Evolutionary conservation across 1,139 yeast genomes (phyloP), one percentile per base, ranked within the genome.

Genomic region (Pichia sp.): DNA sequence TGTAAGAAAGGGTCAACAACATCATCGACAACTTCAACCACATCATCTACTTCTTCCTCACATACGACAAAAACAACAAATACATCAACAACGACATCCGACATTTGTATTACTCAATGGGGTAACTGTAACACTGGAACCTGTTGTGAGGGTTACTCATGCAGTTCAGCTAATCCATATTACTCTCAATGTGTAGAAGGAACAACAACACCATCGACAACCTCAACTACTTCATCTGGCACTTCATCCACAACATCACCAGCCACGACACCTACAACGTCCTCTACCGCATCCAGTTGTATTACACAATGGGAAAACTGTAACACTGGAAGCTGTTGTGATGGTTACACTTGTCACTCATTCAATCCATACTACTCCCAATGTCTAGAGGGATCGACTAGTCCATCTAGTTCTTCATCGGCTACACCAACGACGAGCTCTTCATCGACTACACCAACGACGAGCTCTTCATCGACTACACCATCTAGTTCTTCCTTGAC

Each of bases 261-360:
- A n/a, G 15, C 59, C 16, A 26, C 56, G 2, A 34, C 54, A 23
- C 34, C 50, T 26, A 42, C 51, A 11, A 19, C 58, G 19, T 23
- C 26, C 2, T 19, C 51, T 19, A 41, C 57, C 5, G n/a, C 49
- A 38, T 34, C 56, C n/a, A 34, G 29, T 7, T 54, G 56, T 47
- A 26, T 36, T n/a, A 26, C 45, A 8, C 31, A 11, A 2, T 43
- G 36, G 16, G 48, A 45, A 15, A 15, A 41, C 13, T 32, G 52
- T 42, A 40, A 23, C 8, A 43, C 5, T n/a, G 26, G 13, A 41
- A n/a, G 2, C n/a, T 34, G 40, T 4, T 34, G 40, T 34, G 38
- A 8, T 10, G 38, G 38, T 34, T 34, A 10, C 11, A 6, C 42
- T 13, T 11, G n/a, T 38, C 19, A 7, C 7, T 38, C 42, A 38